Base-by-base conservation (phyloP, 192 early-diverging fungal genomes). In the Coemansia pectinata region DNA sequence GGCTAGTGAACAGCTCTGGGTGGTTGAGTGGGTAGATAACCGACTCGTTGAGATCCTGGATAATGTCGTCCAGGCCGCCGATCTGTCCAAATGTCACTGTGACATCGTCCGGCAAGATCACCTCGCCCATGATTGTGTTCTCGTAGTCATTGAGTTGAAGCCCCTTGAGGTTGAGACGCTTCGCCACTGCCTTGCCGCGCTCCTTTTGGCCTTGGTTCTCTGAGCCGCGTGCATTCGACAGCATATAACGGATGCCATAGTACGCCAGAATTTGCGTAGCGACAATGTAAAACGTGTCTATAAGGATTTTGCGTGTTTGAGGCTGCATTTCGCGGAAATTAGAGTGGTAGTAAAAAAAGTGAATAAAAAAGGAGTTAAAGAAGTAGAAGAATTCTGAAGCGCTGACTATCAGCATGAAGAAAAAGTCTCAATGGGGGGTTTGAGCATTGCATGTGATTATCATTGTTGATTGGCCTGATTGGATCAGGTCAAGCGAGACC, bases 21-120 rank as follows among this genome's bases (percentile, higher is more conserved):
- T 95, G 94, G 55, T 90, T 89, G 25, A 99, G 85, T 39, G 98
- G 98, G 72, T 93, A 95, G 62, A 99, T 99, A 11, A 99, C 96
- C 66, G 92, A 91, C 73, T 99, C 98, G 67, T 91, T 92, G 21
- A 99, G 78, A 36, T 90, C 90, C 62, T 94, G 90, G 70, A 98
- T 92, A 58, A 98, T 96, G 19, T 88, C 86, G 74, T 98, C 96
- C 45, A 99, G 79, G 15, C 98, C 98, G 64, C 94, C 94, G 65
- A 99, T 95, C 73, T 97, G 93, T 17, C 79, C 83, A 81, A 99
- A 99, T 38, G 84, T 79, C 36, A 96, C 91, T 17, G 84, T 64
- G 62, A 98, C 94, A 64, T 99, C 97, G 45, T 96, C 94, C 21
- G 95, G 89, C 67, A 92, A 89, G 52, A 98, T 92, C 7, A 99